These are phyloP conservation scores for Ehretia macrophylla DNA, from an alignment of 257 asterid genomes.

Conservation along the genomic window DNA sequence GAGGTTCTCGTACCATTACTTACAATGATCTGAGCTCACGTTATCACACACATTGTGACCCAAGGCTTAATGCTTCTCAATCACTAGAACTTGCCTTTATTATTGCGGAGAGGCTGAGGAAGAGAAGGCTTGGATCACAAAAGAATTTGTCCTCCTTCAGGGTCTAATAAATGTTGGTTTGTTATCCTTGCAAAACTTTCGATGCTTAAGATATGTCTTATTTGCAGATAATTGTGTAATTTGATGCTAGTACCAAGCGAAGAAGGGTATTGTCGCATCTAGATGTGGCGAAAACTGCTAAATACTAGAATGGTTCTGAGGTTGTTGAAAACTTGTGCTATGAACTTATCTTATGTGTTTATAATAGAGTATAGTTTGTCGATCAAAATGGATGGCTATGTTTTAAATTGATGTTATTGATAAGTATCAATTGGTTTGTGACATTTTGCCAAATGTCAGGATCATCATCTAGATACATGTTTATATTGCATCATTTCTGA, in stretches of 20 bases:
- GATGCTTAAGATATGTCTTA: background rate
- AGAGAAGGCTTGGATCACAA: constrained; percentile 50
- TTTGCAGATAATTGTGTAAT: background rate
- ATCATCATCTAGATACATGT: too few relatives aligned
- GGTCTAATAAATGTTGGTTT: constrained; percentile 17
- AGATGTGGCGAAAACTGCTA: background rate
- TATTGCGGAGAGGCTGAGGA: constrained; percentile 62
- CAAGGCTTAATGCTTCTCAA: constrained; percentile 72
- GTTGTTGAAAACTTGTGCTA: constrained; percentile 55
- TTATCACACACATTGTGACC: constrained; percentile 72
- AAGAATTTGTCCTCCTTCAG: constrained; percentile 27
- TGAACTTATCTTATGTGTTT: too few relatives aligned
- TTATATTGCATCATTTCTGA: too few relatives aligned
- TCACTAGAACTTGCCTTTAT: constrained; percentile 66
- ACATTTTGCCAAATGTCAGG: too few relatives aligned
- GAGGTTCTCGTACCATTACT: constrained; percentile 66
- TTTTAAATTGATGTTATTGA: too few relatives aligned
- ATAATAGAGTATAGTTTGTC: too few relatives aligned
- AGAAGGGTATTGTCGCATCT: background rate
- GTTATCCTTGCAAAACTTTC: background rate
- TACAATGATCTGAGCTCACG: constrained; percentile 63
- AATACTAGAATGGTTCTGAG: constrained; percentile 60
- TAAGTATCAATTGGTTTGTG: too few relatives aligned
- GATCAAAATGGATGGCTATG: too few relatives aligned
- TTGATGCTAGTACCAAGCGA: background rate